Base-by-base conservation (phyloP, 1,139 yeast species). In the Candida sojae region DNA sequence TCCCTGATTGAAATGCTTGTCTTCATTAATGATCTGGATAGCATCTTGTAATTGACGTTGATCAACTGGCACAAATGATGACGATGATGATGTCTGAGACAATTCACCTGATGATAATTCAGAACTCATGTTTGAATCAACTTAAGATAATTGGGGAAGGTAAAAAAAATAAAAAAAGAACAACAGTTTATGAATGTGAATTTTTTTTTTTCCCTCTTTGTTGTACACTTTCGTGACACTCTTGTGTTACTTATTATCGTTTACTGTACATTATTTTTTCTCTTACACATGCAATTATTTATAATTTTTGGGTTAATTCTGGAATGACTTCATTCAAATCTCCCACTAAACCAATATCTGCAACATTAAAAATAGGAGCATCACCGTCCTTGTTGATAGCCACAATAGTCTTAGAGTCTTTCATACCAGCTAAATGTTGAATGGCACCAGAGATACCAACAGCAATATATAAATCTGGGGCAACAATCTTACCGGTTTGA, bases 351-450 rank as follows among this genome's bases (percentile, higher is more conserved):
- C 97, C 96, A 52, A 86, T 73, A 68, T 93, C 98, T 21, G 98
- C 96, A 47, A 88, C 83, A 60, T 88, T 90, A 75, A 90, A 91
- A 46, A 93, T 91, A 6, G 98, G 95, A 7, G 97, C 93, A 55
- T 93, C 98, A 44, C 87, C 86, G 65, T 92, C 97, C 70, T 89
- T 92, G 71, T 93, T 93, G 55, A 93, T 88, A 43, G 97, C 97
- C 33, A 91, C 97, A 68, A 93, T 90, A 39, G 86, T 83, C 73
- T 91, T 91, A 41, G 97, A 82, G 65, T 93, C 98, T 72, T 92
- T 92, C 97, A 93, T 93, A 56, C 99, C 99, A 1, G 99, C 99
- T 64, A 93, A 76, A 71, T 93, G 98, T 71, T 93, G 99, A 60
- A 93, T 93, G 39, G 99, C 99, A 53, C 99, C 99, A 29, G 96